Base-by-base conservation (phyloP, 345 rosid species). In the Jatropha curcas region DNA sequence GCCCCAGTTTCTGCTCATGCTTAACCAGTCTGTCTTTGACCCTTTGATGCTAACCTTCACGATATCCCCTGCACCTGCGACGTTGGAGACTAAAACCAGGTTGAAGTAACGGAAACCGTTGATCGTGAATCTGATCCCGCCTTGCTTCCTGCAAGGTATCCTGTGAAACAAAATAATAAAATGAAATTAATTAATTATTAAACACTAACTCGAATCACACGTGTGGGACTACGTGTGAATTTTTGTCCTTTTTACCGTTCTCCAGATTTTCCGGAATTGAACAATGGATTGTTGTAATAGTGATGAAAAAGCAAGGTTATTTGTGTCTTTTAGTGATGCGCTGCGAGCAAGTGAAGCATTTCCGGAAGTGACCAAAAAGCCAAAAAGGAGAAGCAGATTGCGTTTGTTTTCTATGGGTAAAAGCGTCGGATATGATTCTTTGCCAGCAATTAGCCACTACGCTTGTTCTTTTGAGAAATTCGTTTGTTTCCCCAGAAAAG, bases 101-200 rank as follows among this genome's bases (percentile, higher is more conserved):
- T 89, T 86, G 87, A 89, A 89, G 88, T 87, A 89, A 56, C 84
- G 80, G 83, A 83, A 82, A 10, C 94, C 94, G 82, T 89, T 89
- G 70, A 89, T 81, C 0, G 91, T 84, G 86, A 86, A 87, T 79
- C 94, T 81, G 52, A 89, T 87, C 7, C 94, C 91, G 31, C 91
- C 91, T 16, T 58, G 72, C 74, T 84, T 89, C 72, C 84, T 79
- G 81, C 94, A 89, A 0, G 86, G 83, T 7, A 89, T 86, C 60
- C 94, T 89, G 79, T 11, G 39, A 50, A 46, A 10, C 22, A 57
- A 31, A 74, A 20, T 10, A 63, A 30, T 35, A 19, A 30, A 12
- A 0, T 4, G 13, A 5, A 2, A 5, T 12, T 12, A 1, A 0
- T 11, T 12, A 11, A 45, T 11, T 45, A 45, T 14, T 45, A 35